Base-by-base conservation (phyloP, 257 asterid genomes). In the Solanum pennellii region DNA sequence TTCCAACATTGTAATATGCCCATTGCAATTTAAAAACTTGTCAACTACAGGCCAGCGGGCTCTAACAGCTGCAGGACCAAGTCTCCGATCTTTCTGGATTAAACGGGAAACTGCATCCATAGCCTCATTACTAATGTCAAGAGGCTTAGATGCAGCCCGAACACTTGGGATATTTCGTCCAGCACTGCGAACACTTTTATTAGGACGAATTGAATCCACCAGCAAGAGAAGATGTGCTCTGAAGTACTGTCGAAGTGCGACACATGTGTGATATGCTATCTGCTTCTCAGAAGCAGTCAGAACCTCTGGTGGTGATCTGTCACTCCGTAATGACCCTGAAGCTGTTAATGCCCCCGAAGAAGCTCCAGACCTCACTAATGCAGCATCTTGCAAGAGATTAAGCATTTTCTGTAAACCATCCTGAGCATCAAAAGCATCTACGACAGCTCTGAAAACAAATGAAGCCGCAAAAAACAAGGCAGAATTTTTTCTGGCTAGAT, bases 211-310 rank as follows among this genome's bases (percentile, higher is more conserved):
- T 20, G 96, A 93, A 89, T 97, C 99, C 90, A 96, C 97, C 44
- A 94, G 93, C 89, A 96, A 89, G 84, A 94, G 94, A 83, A 97
- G 94, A 89, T 97, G 99, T 84, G 98, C 98, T 91, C 99, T 93
- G 89, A 97, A 96, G 91, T 97, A 97, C 90, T 94, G 98, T 13
- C 98, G 91, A 86, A 97, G 90, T 77, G 99, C 98, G 49, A 95
- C 94, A 90, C 98, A 97, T 56, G 98, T 95, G 90, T 96, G 99
- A 90, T 93, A 96, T 84, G 99, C 98, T 90, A 97, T 96, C 91
- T 96, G 99, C 90, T 97, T 97, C 91, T 96, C 99, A 47, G 97
- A 94, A 85, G 98, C 94, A 86, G 99, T 97, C 88, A 97, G 91
- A 14, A 94, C 98, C 77, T 95, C 99, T 10, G 98, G 90, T 88